Base-by-base conservation (phyloP, 257 asterid genomes). In the Hygrophila difformis region DNA sequence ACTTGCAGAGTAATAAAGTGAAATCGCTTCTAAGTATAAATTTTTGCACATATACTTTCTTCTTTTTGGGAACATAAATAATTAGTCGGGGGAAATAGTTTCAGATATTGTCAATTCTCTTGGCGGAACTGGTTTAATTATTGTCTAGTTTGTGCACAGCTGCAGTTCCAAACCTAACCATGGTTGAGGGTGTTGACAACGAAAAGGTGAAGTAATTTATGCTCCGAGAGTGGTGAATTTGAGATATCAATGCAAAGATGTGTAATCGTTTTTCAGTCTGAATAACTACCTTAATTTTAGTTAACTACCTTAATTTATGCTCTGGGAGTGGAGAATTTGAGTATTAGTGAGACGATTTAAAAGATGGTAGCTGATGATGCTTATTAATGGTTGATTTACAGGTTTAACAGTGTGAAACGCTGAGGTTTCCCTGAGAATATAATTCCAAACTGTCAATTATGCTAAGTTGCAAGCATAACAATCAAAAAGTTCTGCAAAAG, bases 1-100 rank as follows among this genome's bases (percentile, higher is more conserved):
- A 86, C 67, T 75, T 82, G 73, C 94, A 86, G 82, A 76, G 82
- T 76, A 82, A 86, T 63, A 86, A 86, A 82, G 94, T 65, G 58
- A 86, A 86, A 58, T 41, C 74, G 47, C 77, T 86, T 44, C 59
- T 82, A 36, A 68, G 96, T 81, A 70, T 20, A 6, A 21, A 13
- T 31, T 18, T 19, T 41, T 55, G 15, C 16, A 9, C 53, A 16
- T 44, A 7, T 19, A 5, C 48, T 55, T 35, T 21, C 12, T 31
- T 47, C 12, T 11, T 21, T 2, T 10, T 44, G 15, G 21, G 24
- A 10, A 11, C 18, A n/a, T 44, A 22, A 19, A 26, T 21, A 33
- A 19, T 20, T 39, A 4, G 44, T 55, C 15, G 13, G 28, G 43
- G 10, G 18, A 39, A 13, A 13, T 3, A 7, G 1, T 16, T 56